Evolutionary conservation across 768 basidiomycete genomes (phyloP), one percentile per base, ranked within the genome.

Genomic region (Tylopilus rubrobrunneus): DNA sequence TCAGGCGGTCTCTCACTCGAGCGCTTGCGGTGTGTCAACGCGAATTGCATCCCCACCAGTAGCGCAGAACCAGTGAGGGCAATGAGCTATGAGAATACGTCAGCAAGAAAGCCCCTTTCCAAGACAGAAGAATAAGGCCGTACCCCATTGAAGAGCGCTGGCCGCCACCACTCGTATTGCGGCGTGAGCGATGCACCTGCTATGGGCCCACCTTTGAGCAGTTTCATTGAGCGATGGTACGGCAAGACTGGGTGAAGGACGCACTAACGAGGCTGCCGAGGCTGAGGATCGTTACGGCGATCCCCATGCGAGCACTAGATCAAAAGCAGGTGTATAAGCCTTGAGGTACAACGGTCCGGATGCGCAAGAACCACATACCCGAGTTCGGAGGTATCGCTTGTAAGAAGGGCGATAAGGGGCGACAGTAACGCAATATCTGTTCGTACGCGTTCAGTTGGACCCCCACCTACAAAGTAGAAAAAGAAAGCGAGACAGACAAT

Each of bases 121-220:
- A 23, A 19, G 6, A 34, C 36, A 2, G 4, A 28, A 21, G 7
- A 1, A 40, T 17, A 14, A 39, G 19, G 49, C 17, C 54, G 4
- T 56, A 74, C 69, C 46, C 80, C 83, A 21, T 74, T 67, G 58
- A 81, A 85, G 8, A 83, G 47, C 4, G 76, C 73, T 5, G 82
- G 76, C 45, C 70, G 71, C 79, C 78, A 83, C 84, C 84, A 86
- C 2, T 74, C 67, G 60, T 78, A 83, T 10, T 73, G 60, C 9
- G 71, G 56, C 0, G 79, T 75, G 5, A 85, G 74, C 15, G 84
- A 63, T 1, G 79, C 78, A 1, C 84, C 84, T 21, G 76, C 73
- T 41, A 84, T 72, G 1, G 84, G 83, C 0, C 79, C 76, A 5
- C 81, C 82, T 77, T 50, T 14, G 11, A n/a, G 6, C 9, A 19